Evolutionary conservation across 371 early-diverging fungal genomes (phyloP).

Genomic region (Smittium culicis): DNA sequence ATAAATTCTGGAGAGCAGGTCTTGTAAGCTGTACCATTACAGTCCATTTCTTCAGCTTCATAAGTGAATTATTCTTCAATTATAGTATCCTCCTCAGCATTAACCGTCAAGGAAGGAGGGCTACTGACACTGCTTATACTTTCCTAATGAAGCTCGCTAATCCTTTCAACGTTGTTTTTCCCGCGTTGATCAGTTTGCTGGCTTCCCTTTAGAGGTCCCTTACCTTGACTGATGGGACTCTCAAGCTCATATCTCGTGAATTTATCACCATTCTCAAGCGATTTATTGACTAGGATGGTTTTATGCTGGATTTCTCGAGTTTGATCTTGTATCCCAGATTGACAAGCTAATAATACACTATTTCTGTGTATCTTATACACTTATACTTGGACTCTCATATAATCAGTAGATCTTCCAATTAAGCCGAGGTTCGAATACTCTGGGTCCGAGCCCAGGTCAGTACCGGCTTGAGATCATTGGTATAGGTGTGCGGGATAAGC

Average conservation of each 20-base stretch:
- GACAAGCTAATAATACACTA: conserved; percentile 17
- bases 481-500: conserved; percentile 32
- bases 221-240: not conserved
- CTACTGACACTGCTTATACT: conserved; percentile 5
- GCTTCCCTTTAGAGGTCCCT: not conserved
- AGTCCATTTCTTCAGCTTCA: not conserved
- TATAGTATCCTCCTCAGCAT: not conserved
- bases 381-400: conserved; percentile 7
- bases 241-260: conserved; percentile 10
- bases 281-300: conserved; percentile 25
- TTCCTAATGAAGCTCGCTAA: conserved; percentile 12
- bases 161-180: not conserved
- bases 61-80: not conserved
- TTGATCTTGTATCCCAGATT: conserved; percentile 25
- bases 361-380: conserved; percentile 12
- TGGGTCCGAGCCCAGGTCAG: conserved; percentile 22
- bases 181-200: not conserved
- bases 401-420: conserved; percentile 30
- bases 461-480: conserved; percentile 27
- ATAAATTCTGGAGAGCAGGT: not conserved
- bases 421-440: conserved; percentile 25
- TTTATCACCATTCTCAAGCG: conserved; percentile 29
- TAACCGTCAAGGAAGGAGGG: not conserved
- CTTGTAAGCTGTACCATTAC: not conserved
- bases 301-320: conserved; percentile 17